phyloP scores from a whole-genome alignment of 2,329 filamentous ascomycete species.

The Gaeumannomyces sp. region DNA sequence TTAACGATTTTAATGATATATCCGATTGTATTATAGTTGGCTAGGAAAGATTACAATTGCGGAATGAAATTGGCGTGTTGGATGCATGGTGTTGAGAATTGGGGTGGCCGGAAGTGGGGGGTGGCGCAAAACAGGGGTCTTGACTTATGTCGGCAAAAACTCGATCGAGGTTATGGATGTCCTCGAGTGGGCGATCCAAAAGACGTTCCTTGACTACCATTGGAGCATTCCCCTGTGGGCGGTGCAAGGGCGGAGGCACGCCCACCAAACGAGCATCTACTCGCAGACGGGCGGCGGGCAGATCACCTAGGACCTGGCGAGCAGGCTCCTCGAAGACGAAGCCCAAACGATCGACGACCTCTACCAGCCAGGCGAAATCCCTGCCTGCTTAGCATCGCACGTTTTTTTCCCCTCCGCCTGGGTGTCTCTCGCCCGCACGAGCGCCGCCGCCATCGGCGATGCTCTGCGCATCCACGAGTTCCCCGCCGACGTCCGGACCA shows the following conservation, averaged over 20 bases:
- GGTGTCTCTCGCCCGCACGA: conserved; percentile 27
- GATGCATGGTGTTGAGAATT: too few relatives aligned
- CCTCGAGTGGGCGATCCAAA: conserved; percentile 50
- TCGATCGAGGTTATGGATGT: conserved; percentile 47
- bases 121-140: too few relatives aligned
- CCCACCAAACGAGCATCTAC: conserved; percentile 35
- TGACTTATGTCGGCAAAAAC: conserved; percentile 14
- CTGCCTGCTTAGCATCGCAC: conserved; percentile 12
- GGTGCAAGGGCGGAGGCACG: conserved; percentile 47
- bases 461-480: conserved; percentile 29
- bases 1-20: too few relatives aligned
- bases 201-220: conserved; percentile 37
- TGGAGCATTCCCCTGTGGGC: conserved; percentile 54
- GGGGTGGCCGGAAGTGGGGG: too few relatives aligned
- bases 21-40: too few relatives aligned
- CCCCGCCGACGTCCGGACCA: conserved; percentile 36
- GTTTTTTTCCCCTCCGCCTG: conserved; percentile 43
- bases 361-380: conserved; percentile 37
- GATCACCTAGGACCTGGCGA: conserved; percentile 25
- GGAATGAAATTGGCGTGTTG: too few relatives aligned
- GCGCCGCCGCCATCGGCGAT: conserved; percentile 34
- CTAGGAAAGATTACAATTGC: too few relatives aligned
- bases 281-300: conserved; percentile 7
- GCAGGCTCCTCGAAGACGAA: conserved; percentile 46
- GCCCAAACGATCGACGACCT: conserved; percentile 42